phyloP scores from a whole-genome alignment of 2,329 filamentous ascomycete species.

The Escovopsis sp. region DNA sequence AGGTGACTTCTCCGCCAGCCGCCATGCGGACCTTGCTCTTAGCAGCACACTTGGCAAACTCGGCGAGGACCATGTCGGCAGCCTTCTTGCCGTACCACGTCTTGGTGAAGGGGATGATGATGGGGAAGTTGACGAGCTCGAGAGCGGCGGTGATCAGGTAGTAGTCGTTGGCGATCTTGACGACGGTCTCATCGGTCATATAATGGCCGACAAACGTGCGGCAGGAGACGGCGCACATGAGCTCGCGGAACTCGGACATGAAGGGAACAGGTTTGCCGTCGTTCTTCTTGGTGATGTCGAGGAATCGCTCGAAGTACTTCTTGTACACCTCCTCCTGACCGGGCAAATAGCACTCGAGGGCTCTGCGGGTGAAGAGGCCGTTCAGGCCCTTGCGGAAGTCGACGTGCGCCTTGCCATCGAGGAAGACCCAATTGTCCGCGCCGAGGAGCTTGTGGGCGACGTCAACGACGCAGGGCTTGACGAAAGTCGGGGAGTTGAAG shows the following conservation, averaged over 20 bases:
- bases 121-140: slow-evolving; percentile 95
- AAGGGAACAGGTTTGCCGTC: slow-evolving; percentile 65
- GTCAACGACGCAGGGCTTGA: slow-evolving; percentile 95
- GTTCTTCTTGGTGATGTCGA: slow-evolving; percentile 58
- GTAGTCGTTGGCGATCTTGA: slow-evolving; percentile 93
- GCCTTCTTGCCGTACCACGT: slow-evolving; percentile 97
- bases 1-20: slow-evolving; percentile 70
- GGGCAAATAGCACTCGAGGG: slow-evolving; percentile 76
- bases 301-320: slow-evolving; percentile 66
- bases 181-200: slow-evolving; percentile 76
- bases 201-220: slow-evolving; percentile 97
- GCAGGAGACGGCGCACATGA: slow-evolving; percentile 90
- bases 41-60: slow-evolving; percentile 82
- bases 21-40: slow-evolving; percentile 90
- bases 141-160: slow-evolving; percentile 91
- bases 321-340: slow-evolving; percentile 88
- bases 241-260: slow-evolving; percentile 84
- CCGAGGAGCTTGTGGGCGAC: slow-evolving; percentile 86
- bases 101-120: slow-evolving; percentile 89
- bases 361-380: slow-evolving; percentile 80
- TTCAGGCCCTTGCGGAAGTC: slow-evolving; percentile 97
- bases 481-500: slow-evolving; percentile 82
- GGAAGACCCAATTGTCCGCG: slow-evolving; percentile 88
- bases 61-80: slow-evolving; percentile 76
- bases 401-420: slow-evolving; percentile 87